Conservation (phyloP, 768 basidiomycete species). For the Hygrocybe coccinea region DNA sequence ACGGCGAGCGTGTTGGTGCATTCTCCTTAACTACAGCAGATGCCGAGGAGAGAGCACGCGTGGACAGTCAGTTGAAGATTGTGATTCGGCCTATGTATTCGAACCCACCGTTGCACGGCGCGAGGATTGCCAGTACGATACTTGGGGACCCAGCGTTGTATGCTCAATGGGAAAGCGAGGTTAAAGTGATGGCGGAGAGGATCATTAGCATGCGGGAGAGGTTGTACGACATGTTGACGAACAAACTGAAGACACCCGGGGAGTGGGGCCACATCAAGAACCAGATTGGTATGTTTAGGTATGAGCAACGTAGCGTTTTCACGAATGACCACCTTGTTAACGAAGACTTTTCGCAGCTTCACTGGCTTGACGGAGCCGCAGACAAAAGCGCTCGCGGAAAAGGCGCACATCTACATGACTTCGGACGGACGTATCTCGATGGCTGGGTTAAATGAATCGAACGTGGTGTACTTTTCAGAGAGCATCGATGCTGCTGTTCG, state of each 20-base stretch:
- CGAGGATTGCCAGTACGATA: constrained; percentile 81
- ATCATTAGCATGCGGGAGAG: constrained; percentile 91
- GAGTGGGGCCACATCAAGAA: constrained; percentile 93
- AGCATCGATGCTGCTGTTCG: constrained; percentile 79
- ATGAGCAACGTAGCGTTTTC: constrained; percentile 18
- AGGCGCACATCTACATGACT: constrained; percentile 93
- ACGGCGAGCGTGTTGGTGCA: constrained; percentile 97
- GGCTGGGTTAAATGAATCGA: constrained; percentile 80
- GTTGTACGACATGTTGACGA: constrained; percentile 70
- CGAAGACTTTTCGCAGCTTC: constrained; percentile 48
- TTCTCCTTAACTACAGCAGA: constrained; percentile 76
- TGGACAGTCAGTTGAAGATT: constrained; percentile 94
- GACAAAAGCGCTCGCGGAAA: constrained; percentile 77
- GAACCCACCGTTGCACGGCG: constrained; percentile 91
- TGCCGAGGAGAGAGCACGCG: constrained; percentile 74
- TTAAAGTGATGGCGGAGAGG: constrained; percentile 92
- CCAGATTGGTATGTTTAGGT: constrained; percentile 99
- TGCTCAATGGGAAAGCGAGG: constrained; percentile 83
- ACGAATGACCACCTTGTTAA: not conserved
- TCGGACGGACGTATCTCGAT: constrained; percentile 89
- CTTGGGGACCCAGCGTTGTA: constrained; percentile 71
- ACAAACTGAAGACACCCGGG: constrained; percentile 84
- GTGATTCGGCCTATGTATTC: constrained; percentile 96
- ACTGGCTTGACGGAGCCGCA: constrained; percentile 79
- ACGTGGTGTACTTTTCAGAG: constrained; percentile 88